Base-by-base conservation (phyloP, 805 yeast species). In the Saccharomycopsis amapae region DNA sequence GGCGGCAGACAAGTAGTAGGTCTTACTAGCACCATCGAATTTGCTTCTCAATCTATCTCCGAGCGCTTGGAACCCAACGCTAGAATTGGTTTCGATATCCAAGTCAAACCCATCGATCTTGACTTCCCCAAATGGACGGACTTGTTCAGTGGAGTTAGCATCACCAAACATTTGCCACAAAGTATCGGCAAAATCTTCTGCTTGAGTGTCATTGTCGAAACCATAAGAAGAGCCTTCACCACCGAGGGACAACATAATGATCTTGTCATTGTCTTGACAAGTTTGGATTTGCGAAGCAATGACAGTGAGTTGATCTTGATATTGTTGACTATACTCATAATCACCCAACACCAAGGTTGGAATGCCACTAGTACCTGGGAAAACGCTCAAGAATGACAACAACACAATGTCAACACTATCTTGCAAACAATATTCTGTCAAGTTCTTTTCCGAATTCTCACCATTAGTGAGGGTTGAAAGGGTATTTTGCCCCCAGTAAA, bases 31-130 rank as follows among this genome's bases (percentile, higher is more conserved):
- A 13, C 36, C 36, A 20, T 48, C 39, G n/a, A 45, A 33, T 4
- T 47, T 22, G 13, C 50, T 49, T 53, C 76, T 66, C 49, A 65
- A 48, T 25, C 54, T 52, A 39, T 52, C 55, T 10, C 68, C 75
- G 47, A 75, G 63, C 3, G 76, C 76, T 42, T 69, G 69, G 49
- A 70, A 73, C 33, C 85, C 85, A n/a, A 65, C 62, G 44, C 63
- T 60, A 38, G 60, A 53, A 47, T 63, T 63, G 58, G 69, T 67
- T 64, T 90, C 97, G 56, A 85, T 77, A 63, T 90, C 97, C 53
- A 89, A 80, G 62, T 90, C 97, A 60, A 88, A 89, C 20, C 97
- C 97, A 62, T 90, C 97, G 38, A 90, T 25, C 24, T 34, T 7
- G 9, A 42, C 63, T 66, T 31, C 67, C 41, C 79, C 86, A 55